phyloP scores from a whole-genome alignment of 2,329 filamentous ascomycete genomes.

The Microcyclosporella mali region DNA sequence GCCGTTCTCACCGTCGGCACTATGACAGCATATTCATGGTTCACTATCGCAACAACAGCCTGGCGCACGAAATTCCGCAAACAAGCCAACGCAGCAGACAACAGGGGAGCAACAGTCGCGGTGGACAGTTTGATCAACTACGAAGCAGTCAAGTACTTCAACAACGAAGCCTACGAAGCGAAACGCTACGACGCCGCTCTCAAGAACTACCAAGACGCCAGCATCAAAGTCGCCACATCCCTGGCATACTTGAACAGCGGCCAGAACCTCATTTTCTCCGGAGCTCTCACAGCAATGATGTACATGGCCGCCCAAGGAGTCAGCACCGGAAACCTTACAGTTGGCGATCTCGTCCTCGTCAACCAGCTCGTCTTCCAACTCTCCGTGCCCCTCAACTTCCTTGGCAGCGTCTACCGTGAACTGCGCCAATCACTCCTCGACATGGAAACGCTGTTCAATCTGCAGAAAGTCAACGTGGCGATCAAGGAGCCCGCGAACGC shows the following conservation, averaged over 20 bases:
- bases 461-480: conserved; percentile 90
- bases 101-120: conserved; percentile 87
- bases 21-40: conserved; percentile 92
- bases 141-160: conserved; percentile 98
- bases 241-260: conserved; percentile 88
- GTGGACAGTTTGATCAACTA: conserved; percentile 98
- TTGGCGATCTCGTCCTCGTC: conserved; percentile 96
- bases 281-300: conserved; percentile 94
- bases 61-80: conserved; percentile 97
- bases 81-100: conserved; percentile 92
- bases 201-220: conserved; percentile 80
- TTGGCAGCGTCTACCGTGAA: conserved; percentile 96
- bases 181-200: conserved; percentile 82
- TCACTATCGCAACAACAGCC: conserved; percentile 91
- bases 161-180: conserved; percentile 95
- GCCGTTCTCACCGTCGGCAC: conserved; percentile 83
- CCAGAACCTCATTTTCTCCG: conserved; percentile 95
- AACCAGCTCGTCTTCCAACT: conserved; percentile 98
- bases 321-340: conserved; percentile 70
- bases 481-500: conserved; percentile 74
- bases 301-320: conserved; percentile 90
- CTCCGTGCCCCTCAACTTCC: conserved; percentile 91
- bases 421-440: conserved; percentile 89
- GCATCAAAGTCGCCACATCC: conserved; percentile 94
- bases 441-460: conserved; percentile 96